Percentiles rank a stretch among this genome's conserved stretches.
phyloP scores from a whole-genome alignment of 257 asterid species.

The Solanum dulcamara region DNA sequence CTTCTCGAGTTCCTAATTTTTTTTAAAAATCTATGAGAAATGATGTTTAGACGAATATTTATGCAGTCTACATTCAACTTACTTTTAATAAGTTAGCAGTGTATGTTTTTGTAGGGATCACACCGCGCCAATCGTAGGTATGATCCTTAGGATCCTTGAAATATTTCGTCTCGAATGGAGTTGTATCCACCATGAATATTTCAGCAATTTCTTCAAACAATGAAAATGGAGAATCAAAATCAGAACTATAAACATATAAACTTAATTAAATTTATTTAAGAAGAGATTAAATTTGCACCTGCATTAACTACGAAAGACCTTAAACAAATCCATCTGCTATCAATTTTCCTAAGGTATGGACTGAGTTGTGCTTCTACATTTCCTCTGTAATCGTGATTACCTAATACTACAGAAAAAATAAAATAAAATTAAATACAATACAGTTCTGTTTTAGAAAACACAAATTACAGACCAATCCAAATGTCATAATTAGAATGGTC shows the following conservation, averaged over 20 bases:
- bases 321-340: conserved; percentile 72
- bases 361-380: conserved; percentile 67
- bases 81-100: conserved; percentile 33
- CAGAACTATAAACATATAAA: too few species aligned
- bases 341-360: conserved; percentile 43
- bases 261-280: neutral
- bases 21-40: neutral
- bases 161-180: conserved; percentile 57
- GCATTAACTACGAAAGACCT: conserved; percentile 66
- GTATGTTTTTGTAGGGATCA: conserved; percentile 31
- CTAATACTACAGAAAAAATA: conserved; percentile 44
- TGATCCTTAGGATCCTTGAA: conserved; percentile 39
- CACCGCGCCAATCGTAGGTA: conserved; percentile 68
- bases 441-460: too few species aligned
- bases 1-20: conserved; percentile 42
- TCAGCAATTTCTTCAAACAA: conserved; percentile 47
- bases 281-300: conserved; percentile 16
- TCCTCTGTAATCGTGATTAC: conserved; percentile 92
- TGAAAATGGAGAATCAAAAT: neutral
- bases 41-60: neutral
- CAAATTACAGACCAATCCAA: neutral
- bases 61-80: conserved; percentile 1
- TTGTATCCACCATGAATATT: conserved; percentile 74
- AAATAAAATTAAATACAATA: too few species aligned
- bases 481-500: too few species aligned